Evolutionary conservation across 306 rosid genomes (phyloP).

Genomic region (Quercus glauca): DNA sequence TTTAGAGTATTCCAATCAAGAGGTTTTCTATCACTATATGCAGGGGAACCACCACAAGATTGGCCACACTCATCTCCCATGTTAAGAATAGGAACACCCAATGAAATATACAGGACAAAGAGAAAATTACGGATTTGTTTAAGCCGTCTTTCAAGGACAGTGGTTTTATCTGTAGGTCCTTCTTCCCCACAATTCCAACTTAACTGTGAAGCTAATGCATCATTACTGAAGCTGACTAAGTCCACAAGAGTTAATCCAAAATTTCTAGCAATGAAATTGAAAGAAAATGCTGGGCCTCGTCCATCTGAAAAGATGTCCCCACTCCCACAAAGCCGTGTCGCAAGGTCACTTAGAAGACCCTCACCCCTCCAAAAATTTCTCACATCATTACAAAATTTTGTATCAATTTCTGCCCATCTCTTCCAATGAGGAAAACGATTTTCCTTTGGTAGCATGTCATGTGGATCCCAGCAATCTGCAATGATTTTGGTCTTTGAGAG

Average conservation of each 20-base stretch:
- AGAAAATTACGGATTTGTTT: slow-evolving; percentile 83
- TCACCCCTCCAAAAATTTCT: slow-evolving; percentile 76
- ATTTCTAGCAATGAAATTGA: slow-evolving; percentile 61
- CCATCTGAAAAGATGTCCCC: slow-evolving; percentile 73
- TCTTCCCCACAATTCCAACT: slow-evolving; percentile 98
- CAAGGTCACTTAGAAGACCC: slow-evolving; percentile 68
- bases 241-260: slow-evolving; percentile 81
- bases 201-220: slow-evolving; percentile 43
- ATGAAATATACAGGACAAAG: slow-evolving; percentile 62
- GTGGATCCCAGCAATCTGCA: slow-evolving; percentile 80
- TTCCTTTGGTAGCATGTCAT: slow-evolving; percentile 39
- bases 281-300: slow-evolving; percentile 84
- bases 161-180: slow-evolving; percentile 62
- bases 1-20: slow-evolving; percentile 62
- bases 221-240: slow-evolving; percentile 75
- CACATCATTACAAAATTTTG: slow-evolving; percentile 56
- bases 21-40: slow-evolving; percentile 43
- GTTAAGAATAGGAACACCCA: slow-evolving; percentile 90
- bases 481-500: slow-evolving; percentile 74
- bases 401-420: slow-evolving; percentile 92
- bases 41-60: slow-evolving; percentile 64
- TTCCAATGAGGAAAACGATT: slow-evolving; percentile 88
- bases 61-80: slow-evolving; percentile 97
- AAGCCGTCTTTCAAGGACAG: slow-evolving; percentile 70
- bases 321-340: slow-evolving; percentile 91